Percentiles rank a stretch among this genome's conserved stretches.
These are phyloP conservation scores for Termitomyces sp. DNA, from an alignment of 768 basidiomycete genomes.

Conservation along the genomic window DNA sequence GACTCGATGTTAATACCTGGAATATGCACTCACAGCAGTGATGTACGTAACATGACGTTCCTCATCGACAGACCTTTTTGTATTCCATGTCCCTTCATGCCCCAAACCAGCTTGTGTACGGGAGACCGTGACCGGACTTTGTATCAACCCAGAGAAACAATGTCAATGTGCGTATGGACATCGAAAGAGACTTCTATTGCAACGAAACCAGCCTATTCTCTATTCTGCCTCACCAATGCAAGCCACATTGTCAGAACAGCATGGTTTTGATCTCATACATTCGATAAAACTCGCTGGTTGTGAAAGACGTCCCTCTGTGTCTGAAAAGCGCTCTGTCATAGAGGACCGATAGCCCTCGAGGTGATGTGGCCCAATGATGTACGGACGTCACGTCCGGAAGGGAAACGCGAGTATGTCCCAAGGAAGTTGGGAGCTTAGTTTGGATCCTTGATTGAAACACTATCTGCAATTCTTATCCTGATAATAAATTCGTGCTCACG, in stretches of 20 bases:
- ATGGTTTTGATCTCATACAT: neutral
- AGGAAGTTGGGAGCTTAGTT: neutral
- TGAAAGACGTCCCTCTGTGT: too few species aligned
- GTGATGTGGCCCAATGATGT: neutral
- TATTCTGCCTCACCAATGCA: neutral
- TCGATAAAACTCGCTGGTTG: neutral
- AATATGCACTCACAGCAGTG: too few species aligned
- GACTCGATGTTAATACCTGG: too few species aligned
- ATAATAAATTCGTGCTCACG: neutral
- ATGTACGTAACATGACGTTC: too few species aligned
- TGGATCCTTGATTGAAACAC: neutral
- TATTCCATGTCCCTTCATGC: too few species aligned
- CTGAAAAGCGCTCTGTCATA: too few species aligned
- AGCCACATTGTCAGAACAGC: neutral
- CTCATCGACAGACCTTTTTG: too few species aligned
- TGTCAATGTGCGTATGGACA: too few species aligned
- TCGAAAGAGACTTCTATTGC: neutral
- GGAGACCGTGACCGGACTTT: too few species aligned
- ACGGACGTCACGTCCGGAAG: neutral
- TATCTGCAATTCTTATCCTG: neutral
- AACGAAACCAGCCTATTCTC: neutral
- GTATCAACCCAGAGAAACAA: too few species aligned
- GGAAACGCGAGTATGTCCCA: neutral
- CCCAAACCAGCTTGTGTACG: too few species aligned
- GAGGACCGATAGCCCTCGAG: too few species aligned